Base-by-base conservation (phyloP, 805 yeast genomes). In the Starmera amethionina region DNA sequence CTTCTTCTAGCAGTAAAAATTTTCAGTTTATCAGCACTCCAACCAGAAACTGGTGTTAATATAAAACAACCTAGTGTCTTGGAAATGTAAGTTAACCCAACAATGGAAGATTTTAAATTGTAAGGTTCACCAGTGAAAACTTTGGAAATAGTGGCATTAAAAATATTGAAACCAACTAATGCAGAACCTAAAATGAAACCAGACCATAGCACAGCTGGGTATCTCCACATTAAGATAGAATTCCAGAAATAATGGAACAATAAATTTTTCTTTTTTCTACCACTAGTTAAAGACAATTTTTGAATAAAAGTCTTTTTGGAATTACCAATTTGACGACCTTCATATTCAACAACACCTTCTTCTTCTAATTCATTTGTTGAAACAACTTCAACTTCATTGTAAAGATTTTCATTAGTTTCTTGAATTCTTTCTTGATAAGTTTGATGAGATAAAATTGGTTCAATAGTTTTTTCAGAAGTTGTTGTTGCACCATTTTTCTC, bases 181-280 rank as follows among this genome's bases (percentile, higher is more conserved):
- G 72, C 63, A 5, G 68, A 54, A 11, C 79, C 79, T 44, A 72
- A 72, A n/a, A 67, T 55, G 46, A 74, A 63, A 1, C 82, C 81
- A 14, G 73, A 67, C 67, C 75, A 79, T n/a, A 76, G 50, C 4
- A 79, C 75, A n/a, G 72, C 64, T 3, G 83, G 81, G 42, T 70
- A 64, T 35, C 62, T 63, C 4, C 64, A 56, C 66, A 68, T 64
- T 35, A 54, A 52, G 44, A 64, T 59, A 4, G 72, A 70, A 28
- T 64, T 70, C 39, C 51, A 45, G 43, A 63, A 45, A 50, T 51
- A 58, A 42, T 52, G 55, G 16, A 47, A 55, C 22, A 59, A 46
- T 35, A 60, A 38, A 48, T 60, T 56, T 34, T 52, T 47, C 39
- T 61, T 45, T 50, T 50, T 43, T 12, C 47, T 60, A 46, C 63